Percentiles rank a stretch among this genome's conserved stretches.
phyloP scores from a whole-genome alignment of 768 basidiomycete species.

The Hortiboletus flavorubellus region DNA sequence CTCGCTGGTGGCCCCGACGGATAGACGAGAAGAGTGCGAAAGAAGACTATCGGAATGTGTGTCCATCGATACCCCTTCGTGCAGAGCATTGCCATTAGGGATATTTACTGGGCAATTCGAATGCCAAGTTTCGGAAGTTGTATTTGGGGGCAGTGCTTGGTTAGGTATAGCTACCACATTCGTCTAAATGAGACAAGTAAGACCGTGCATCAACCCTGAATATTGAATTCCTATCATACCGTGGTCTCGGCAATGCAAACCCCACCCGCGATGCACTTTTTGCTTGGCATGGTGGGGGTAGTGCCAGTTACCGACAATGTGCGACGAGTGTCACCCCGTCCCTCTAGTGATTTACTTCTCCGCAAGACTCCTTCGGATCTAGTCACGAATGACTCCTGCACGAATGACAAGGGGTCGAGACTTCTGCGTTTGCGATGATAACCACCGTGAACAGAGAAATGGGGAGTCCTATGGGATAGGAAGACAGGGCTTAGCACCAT shows the following conservation, averaged over 20 bases:
- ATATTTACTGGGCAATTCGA: background rate
- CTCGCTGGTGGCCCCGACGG: background rate
- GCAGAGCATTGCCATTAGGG: background rate
- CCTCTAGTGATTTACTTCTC: conserved; percentile 32
- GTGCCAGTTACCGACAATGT: background rate
- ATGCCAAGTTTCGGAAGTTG: background rate
- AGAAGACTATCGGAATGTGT: background rate
- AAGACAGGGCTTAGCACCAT: conserved; percentile 22
- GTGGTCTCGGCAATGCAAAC: background rate
- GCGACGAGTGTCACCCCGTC: background rate
- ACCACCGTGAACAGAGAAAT: background rate
- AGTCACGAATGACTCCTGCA: background rate
- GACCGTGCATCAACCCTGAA: background rate
- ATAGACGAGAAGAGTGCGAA: background rate
- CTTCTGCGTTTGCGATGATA: conserved; percentile 15
- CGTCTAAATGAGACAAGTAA: conserved; percentile 3
- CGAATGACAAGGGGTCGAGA: conserved; percentile 10
- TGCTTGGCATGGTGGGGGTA: background rate
- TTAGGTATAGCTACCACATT: background rate
- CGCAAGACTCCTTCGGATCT: conserved; percentile 10
- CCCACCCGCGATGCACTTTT: background rate
- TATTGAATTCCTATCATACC: conserved; percentile 4
- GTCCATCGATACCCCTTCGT: background rate
- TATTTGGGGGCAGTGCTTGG: background rate
- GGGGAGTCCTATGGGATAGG: background rate